Conservation (phyloP, 1,284 basidiomycete genomes). For the Cutaneotrichosporon cavernicola region DNA sequence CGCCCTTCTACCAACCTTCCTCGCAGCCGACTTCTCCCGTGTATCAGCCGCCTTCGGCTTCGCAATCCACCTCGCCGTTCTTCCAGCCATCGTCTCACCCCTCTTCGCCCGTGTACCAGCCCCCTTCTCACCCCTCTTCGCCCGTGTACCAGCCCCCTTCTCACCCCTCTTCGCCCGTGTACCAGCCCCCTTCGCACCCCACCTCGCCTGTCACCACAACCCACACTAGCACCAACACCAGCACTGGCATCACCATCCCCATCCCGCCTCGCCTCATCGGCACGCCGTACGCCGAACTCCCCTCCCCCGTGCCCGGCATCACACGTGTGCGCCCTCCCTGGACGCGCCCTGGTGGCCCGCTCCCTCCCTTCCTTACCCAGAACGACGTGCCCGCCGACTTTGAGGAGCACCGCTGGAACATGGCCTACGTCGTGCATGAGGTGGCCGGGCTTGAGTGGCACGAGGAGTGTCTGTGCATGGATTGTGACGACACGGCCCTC, state of each 20-base stretch:
- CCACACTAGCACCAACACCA: background rate
- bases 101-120: background rate
- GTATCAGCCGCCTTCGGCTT: background rate
- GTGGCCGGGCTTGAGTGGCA: conserved; percentile 2
- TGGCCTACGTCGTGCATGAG: conserved; percentile 4
- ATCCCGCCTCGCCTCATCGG: background rate
- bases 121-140: background rate
- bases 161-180: background rate
- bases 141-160: too few species aligned
- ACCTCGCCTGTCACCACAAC: background rate
- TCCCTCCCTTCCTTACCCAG: background rate
- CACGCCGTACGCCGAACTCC: background rate
- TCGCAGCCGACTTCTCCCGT: background rate
- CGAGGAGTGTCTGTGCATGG: background rate
- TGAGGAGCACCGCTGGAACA: conserved; percentile 10
- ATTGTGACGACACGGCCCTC: background rate
- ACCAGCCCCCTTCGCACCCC: background rate
- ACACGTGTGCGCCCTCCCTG: background rate
- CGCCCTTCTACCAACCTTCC: background rate
- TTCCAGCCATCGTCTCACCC: background rate
- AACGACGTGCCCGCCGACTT: conserved; percentile 1
- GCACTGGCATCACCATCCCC: background rate
- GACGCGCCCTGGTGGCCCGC: background rate
- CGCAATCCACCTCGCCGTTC: background rate
- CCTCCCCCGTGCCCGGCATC: background rate